These are phyloP conservation scores for Pichia sp. DNA, from an alignment of 1,139 yeast genomes.

Conservation along the genomic window DNA sequence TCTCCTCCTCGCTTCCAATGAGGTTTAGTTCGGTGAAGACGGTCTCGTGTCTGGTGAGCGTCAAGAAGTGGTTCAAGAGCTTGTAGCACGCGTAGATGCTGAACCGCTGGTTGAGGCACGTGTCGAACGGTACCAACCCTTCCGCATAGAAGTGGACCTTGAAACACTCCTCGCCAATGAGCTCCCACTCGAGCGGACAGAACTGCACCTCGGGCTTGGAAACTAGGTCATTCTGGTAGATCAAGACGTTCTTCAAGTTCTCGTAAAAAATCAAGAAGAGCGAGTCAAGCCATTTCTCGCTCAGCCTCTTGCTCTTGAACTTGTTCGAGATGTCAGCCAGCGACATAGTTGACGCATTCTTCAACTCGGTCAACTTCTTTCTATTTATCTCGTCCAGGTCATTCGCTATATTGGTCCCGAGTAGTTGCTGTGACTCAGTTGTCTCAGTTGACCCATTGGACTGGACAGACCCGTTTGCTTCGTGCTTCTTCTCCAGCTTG, in stretches of 20 bases:
- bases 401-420: not conserved
- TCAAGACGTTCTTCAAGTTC: conserved; percentile 77
- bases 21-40: conserved; percentile 22
- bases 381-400: conserved; percentile 27
- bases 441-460: not conserved
- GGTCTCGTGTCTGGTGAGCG: conserved; percentile 19
- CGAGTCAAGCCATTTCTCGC: conserved; percentile 94
- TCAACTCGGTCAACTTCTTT: conserved; percentile 28
- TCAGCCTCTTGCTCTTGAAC: conserved; percentile 70
- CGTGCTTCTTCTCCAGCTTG: not conserved
- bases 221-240: conserved; percentile 79
- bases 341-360: conserved; percentile 22
- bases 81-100: conserved; percentile 47
- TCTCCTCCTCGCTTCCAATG: not conserved
- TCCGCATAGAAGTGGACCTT: conserved; percentile 76
- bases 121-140: conserved; percentile 74
- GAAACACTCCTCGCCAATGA: conserved; percentile 76
- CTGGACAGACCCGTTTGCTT: not conserved
- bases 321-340: conserved; percentile 22
- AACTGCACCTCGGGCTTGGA: conserved; percentile 55
- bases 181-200: conserved; percentile 90
- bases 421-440: not conserved
- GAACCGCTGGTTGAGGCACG: conserved; percentile 72
- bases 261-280: conserved; percentile 83
- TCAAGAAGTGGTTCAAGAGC: conserved; percentile 31